Evolutionary conservation across 148 eudicot species (phyloP).

Genomic region (Rhododendron mucronatum): DNA sequence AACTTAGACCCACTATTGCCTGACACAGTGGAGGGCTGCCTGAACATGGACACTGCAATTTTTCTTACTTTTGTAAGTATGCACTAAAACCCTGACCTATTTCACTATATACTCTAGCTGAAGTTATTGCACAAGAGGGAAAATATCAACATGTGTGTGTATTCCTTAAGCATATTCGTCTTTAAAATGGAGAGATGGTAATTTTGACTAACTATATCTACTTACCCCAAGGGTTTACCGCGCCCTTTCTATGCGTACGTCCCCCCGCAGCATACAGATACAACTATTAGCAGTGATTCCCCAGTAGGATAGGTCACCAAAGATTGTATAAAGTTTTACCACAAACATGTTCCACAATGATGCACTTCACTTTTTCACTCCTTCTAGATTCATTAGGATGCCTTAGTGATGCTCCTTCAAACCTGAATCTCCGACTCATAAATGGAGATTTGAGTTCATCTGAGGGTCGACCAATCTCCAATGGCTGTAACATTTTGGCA

Average conservation of each 20-base stretch:
- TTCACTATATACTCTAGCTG: neutral
- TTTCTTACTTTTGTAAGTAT: neutral
- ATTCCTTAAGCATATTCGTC: neutral
- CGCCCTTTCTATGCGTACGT: neutral
- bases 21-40: neutral
- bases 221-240: neutral
- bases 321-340: neutral
- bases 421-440: neutral
- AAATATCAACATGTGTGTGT: neutral
- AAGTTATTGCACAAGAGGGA: neutral
- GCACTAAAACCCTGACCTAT: neutral
- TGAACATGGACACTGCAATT: neutral
- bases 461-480: neutral
- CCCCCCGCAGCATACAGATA: neutral
- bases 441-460: neutral
- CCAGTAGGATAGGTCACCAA: neutral
- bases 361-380: neutral
- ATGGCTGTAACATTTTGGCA: neutral
- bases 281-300: neutral
- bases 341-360: neutral
- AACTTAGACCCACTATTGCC: neutral
- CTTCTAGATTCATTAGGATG: neutral
- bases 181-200: neutral
- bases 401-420: neutral
- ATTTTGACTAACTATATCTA: neutral